Base-by-base conservation (phyloP, 495 filamentous ascomycete species). In the Bryoglossum gracile region DNA sequence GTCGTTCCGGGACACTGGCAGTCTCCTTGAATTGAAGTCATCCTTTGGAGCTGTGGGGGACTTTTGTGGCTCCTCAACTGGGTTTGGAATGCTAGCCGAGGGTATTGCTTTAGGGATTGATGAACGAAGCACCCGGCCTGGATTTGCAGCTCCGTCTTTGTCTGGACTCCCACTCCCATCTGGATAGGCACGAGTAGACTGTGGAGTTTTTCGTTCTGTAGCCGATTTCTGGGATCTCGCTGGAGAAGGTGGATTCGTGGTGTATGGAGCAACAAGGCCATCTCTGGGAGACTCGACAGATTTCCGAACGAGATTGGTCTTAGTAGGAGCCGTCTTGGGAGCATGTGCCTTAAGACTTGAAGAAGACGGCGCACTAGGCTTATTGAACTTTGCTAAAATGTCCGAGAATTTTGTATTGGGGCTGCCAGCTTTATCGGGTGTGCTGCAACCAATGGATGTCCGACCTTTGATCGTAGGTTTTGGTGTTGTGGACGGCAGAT, bases 311-410 rank as follows among this genome's bases (percentile, higher is more conserved):
- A 46, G 38, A 8, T 24, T 41, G 17, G 39, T 6, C 26, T 30
- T 30, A 13, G 26, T 30, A 30, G 26, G 26, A 30, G 26, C 13
- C 26, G 6, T 30, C n/a, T n/a, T n/a, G n/a, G n/a, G n/a, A n/a
- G n/a, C n/a, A n/a, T n/a, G n/a, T n/a, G n/a, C n/a, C n/a, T n/a
- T n/a, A n/a, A n/a, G n/a, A n/a, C n/a, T n/a, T n/a, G n/a, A n/a
- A n/a, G n/a, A n/a, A n/a, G n/a, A n/a, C n/a, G n/a, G 10, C 3
- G 40, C 24, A 24, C 28, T 26, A 3, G 34, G 22, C 25, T 38
- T 43, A 24, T 54, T 54, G 32, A 60, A 60, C 30, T 48, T 60
- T 14, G 53, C 57, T 32, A 51, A 41, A 4, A 60, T 30, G 22
- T 46, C 53, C 39, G 49, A 52, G 26, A 52, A 25, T 25, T 48